Percentiles rank a stretch among this genome's conserved stretches.
Evolutionary conservation across 2,329 filamentous ascomycete genomes (phyloP).

Genomic region (Colletotrichum kahawae): DNA sequence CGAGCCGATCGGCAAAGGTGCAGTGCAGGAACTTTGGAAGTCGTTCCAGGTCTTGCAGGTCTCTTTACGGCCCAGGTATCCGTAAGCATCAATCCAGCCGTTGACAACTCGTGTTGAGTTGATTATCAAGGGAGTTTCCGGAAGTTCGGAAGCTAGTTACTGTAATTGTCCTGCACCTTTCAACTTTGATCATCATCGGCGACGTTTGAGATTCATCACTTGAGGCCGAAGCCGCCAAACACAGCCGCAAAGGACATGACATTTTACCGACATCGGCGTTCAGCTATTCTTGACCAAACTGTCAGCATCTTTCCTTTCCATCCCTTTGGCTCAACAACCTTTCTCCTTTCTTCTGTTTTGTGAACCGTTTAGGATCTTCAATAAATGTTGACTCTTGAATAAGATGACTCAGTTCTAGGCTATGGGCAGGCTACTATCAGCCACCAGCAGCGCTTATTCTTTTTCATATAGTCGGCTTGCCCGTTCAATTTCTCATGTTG

Average conservation of each 20-base stretch:
- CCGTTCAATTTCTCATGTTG: too few relatives aligned
- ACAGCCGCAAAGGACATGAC: background rate
- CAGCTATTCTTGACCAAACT: background rate
- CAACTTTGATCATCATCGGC: background rate
- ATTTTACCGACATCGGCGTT: background rate
- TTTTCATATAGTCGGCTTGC: too few relatives aligned
- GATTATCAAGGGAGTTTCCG: background rate
- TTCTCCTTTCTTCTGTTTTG: background rate
- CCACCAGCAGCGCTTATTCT: too few relatives aligned
- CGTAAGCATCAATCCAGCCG: background rate
- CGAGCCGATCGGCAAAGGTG: constrained; percentile 4
- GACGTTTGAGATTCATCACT: background rate
- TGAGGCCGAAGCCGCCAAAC: background rate
- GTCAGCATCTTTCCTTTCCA: background rate
- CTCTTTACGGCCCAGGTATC: background rate
- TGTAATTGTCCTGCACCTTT: background rate
- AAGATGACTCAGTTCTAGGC: too few relatives aligned
- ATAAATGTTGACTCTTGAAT: too few relatives aligned
- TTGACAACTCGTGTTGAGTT: background rate
- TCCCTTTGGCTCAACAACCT: background rate
- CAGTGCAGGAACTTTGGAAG: background rate
- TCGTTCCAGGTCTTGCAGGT: background rate
- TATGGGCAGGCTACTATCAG: too few relatives aligned
- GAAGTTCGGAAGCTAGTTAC: background rate
- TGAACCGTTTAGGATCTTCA: too few relatives aligned